Percentiles rank a stretch among this genome's conserved stretches.
Conservation (phyloP, 202 grass and related monocot genomes). For the Digitaria exilis region DNA sequence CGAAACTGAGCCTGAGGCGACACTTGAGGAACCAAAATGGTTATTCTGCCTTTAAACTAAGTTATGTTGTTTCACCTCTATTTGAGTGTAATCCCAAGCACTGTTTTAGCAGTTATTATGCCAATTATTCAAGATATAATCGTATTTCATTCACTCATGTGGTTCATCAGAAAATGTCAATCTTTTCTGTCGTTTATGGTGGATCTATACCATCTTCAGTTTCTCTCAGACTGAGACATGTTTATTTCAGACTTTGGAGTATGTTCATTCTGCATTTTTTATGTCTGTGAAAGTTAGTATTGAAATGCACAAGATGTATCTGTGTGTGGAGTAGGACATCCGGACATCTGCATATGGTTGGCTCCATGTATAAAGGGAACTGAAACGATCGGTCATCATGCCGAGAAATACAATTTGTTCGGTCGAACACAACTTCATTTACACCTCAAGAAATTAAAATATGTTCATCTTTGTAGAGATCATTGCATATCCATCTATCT, state of each 20-base stretch:
- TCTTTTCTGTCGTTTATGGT: no score
- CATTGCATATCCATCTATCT: neutral
- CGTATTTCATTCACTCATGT: no score
- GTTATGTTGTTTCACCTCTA: no score
- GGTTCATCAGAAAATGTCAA: no score
- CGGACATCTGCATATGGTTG: neutral
- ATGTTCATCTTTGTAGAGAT: neutral
- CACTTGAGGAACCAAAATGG: no score
- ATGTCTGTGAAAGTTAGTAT: neutral
- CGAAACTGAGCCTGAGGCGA: no score
- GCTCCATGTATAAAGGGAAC: neutral
- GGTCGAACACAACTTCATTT: neutral
- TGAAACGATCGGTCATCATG: neutral
- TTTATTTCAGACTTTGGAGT: neutral
- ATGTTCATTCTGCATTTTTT: neutral
- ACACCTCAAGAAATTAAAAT: neutral
- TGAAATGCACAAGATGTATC: neutral
- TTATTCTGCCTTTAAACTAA: no score
- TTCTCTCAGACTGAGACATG: neutral
- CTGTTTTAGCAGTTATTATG: neutral
- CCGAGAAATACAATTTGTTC: neutral
- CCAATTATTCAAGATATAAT: neutral
- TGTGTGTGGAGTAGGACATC: neutral
- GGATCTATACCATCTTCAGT: neutral
- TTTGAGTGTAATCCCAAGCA: neutral